Percentiles rank a stretch among this genome's conserved stretches.
Evolutionary conservation across 306 rosid genomes (phyloP).

Genomic region (Astragalus membranaceus): DNA sequence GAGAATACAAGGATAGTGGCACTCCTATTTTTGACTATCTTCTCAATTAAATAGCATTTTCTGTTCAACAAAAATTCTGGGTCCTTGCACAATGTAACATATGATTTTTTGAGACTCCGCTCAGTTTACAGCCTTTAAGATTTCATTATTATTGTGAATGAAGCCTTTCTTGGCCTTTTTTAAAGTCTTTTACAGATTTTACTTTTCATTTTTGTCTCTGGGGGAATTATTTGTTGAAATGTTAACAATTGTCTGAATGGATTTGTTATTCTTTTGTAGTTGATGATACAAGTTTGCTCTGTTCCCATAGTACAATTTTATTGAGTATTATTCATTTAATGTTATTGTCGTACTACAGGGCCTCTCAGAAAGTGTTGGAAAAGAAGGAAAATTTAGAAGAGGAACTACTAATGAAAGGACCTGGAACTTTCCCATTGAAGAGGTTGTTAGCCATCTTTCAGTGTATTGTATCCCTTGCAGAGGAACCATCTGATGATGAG

Average conservation of each 20-base stretch:
- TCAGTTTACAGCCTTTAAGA: not conserved
- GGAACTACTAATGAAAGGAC: conserved; percentile 81
- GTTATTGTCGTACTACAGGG: conserved; percentile 33
- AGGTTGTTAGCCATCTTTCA: conserved; percentile 93
- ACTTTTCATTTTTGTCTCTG: not conserved
- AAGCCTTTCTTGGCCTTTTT: not conserved
- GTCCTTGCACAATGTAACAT: not conserved
- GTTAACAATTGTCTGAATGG: not conserved
- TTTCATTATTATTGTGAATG: not conserved
- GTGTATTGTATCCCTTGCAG: conserved; percentile 67
- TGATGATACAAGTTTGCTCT: not conserved
- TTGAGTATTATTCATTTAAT: not conserved
- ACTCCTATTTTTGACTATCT: no score
- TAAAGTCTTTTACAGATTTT: not conserved
- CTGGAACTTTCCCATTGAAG: conserved; percentile 92
- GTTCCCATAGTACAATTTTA: not conserved
- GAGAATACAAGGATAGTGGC: no score
- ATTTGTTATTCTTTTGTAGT: not conserved
- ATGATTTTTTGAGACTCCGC: conserved; percentile 1
- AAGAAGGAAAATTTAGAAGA: conserved; percentile 74
- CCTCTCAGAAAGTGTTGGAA: conserved; percentile 54
- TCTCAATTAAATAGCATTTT: no score
- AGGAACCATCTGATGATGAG: conserved; percentile 51
- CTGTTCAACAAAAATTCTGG: no score
- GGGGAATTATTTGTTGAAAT: not conserved